phyloP scores from a whole-genome alignment of 495 filamentous ascomycete species.

The Lasiosphaeriaceae sp. region DNA sequence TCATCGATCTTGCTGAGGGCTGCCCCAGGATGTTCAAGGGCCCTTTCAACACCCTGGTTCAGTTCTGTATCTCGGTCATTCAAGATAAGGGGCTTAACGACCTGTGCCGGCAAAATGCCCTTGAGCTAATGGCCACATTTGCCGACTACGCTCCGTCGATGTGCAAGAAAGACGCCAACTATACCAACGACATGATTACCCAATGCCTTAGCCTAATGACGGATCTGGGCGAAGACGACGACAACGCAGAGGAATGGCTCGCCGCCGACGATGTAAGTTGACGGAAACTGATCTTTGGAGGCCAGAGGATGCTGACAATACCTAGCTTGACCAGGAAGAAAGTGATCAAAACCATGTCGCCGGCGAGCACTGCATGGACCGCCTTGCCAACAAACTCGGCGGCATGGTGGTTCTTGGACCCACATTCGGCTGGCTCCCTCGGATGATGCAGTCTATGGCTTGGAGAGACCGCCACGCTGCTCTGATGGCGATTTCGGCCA shows the following conservation, averaged over 20 bases:
- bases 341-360: conserved; percentile 97
- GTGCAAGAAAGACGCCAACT: conserved; percentile 88
- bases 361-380: conserved; percentile 98
- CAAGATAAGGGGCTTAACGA: conserved; percentile 93
- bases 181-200: conserved; percentile 94
- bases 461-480: conserved; percentile 98
- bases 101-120: conserved; percentile 84
- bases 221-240: conserved; percentile 93
- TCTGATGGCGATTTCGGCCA: conserved; percentile 98
- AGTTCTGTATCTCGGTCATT: conserved; percentile 87
- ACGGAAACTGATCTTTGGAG: too few relatives aligned
- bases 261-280: conserved; percentile 77
- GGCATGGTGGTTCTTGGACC: conserved; percentile 80
- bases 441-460: conserved; percentile 92
- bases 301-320: conserved; percentile 2
- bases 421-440: conserved; percentile 94
- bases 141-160: conserved; percentile 90
- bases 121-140: conserved; percentile 98
- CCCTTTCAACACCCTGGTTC: conserved; percentile 84
- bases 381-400: conserved; percentile 94
- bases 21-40: conserved; percentile 95
- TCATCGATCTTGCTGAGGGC: conserved; percentile 90
- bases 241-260: conserved; percentile 93
- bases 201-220: conserved; percentile 99
- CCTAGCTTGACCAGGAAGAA: conserved; percentile 83